phyloP scores from a whole-genome alignment of 805 yeast species.

The Saccharomycopsis javanensis region DNA sequence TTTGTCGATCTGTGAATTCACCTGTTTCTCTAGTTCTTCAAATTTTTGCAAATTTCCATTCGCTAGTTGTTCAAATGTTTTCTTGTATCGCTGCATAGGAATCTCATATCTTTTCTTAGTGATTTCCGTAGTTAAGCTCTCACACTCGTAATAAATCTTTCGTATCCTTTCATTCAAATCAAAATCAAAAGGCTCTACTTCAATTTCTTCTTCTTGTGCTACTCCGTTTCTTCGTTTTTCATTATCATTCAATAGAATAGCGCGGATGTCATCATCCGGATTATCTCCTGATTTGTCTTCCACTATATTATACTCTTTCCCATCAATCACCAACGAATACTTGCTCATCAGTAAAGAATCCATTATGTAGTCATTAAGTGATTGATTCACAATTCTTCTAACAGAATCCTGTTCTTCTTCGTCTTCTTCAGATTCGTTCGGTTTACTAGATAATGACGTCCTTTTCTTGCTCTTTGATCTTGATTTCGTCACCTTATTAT shows the following conservation, averaged over 20 bases:
- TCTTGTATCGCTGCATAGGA: constrained; percentile 30
- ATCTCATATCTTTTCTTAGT: constrained; percentile 44
- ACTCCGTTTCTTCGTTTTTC: neutral
- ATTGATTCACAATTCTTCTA: neutral
- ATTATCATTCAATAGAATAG: constrained; percentile 29
- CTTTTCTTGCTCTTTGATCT: constrained; percentile 1
- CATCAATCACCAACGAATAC: neutral
- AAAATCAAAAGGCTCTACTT: constrained; percentile 63
- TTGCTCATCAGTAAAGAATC: neutral
- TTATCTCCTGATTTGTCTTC: constrained; percentile 11
- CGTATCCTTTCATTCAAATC: constrained; percentile 53
- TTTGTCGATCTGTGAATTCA: neutral
- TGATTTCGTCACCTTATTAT: neutral
- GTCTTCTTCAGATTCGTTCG: neutral
- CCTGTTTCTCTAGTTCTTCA: constrained; percentile 12
- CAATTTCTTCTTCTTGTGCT: constrained; percentile 23
- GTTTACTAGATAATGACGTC: neutral
- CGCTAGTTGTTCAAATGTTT: constrained; percentile 25
- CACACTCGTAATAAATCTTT: constrained; percentile 47
- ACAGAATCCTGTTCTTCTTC: neutral
- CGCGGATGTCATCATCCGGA: constrained; percentile 37
- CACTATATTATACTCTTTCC: neutral
- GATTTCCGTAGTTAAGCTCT: constrained; percentile 48
- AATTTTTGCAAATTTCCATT: constrained; percentile 22
- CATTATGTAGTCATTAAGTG: neutral